Base-by-base conservation (phyloP, 371 early-diverging fungal species). In the Mortierella sp. region DNA sequence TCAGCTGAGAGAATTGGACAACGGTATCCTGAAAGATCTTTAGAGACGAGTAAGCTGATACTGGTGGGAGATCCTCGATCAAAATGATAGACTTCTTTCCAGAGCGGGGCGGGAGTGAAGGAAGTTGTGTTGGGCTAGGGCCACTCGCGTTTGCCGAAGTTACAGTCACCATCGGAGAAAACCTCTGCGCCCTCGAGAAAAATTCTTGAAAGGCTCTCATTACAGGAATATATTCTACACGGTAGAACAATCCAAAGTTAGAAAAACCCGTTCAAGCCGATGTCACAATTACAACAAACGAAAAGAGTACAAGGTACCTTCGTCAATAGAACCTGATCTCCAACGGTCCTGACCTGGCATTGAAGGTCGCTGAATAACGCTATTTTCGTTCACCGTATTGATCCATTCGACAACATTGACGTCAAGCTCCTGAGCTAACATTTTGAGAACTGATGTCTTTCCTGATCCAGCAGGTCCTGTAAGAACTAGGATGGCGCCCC, bases 391-490 rank as follows among this genome's bases (percentile, higher is more conserved):
- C 7, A 85, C 71, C 1, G 92, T 88, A 66, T 93, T 93, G 66
- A 82, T 75, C 93, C 93, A 93, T 69, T 93, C 93, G 16, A 89
- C 64, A n/a, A 93, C 77, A 1, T 87, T 84, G 29, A 88, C 73
- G 2, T 66, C 71, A 66, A 93, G 72, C 52, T 92, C 89, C 7
- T 70, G 66, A 1, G 91, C 77, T n/a, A 93, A 65, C 71, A 86
- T 74, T 1, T 81, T 69, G 19, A 93, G 60, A 4, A 85, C 83
- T 7, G 92, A 86, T 16, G 93, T 92, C 74, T 93, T 93, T 46
- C 91, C 90, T 23, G 86, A 69, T n/a, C 93, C 93, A 7, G 93
- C 85, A 44, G 92, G 93, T 21, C 93, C 93, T 19, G 87, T 89
- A n/a, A 93, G 71, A 6, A 90, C 83, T 3, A 93, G 81, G 7